phyloP scores from a whole-genome alignment of 352 stramenopile genomes.

The Globisporangium lucens region DNA sequence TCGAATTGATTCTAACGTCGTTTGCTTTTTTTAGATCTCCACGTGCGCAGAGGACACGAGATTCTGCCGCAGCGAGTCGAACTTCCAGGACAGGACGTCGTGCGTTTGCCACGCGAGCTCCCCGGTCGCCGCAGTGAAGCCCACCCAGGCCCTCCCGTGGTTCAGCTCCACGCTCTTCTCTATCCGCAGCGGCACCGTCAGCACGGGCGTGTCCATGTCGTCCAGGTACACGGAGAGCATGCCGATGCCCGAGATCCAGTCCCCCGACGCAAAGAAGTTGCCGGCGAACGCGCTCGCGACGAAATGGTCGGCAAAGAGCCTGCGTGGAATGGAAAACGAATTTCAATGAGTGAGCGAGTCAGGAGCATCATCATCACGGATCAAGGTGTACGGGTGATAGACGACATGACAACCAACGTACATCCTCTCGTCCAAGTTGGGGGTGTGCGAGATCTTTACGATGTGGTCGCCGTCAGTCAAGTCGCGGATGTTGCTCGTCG shows the following conservation, averaged over 20 bases:
- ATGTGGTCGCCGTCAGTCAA: constrained; percentile 68
- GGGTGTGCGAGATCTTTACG: constrained; percentile 75
- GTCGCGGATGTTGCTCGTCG: constrained; percentile 71
- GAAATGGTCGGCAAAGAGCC: constrained; percentile 61
- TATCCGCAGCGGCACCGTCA: constrained; percentile 87
- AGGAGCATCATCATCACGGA: neutral
- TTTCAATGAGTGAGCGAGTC: neutral
- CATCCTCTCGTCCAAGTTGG: constrained; percentile 61
- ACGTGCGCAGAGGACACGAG: constrained; percentile 19
- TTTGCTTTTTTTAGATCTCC: constrained; percentile 1
- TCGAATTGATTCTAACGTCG: neutral
- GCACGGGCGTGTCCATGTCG: constrained; percentile 68
- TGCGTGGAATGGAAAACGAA: constrained; percentile 6
- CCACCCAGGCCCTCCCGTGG: constrained; percentile 86
- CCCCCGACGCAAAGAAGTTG: constrained; percentile 64
- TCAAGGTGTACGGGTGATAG: neutral
- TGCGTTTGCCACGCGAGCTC: constrained; percentile 84
- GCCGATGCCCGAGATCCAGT: constrained; percentile 62
- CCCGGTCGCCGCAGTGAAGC: constrained; percentile 91
- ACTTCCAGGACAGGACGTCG: constrained; percentile 85
- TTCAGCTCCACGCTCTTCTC: constrained; percentile 75
- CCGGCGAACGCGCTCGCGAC: constrained; percentile 48
- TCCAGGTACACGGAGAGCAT: constrained; percentile 87
- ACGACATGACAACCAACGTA: constrained; percentile 25
- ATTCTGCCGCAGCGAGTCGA: constrained; percentile 51